Conservation (phyloP, 495 filamentous ascomycete species). For the Emericellopsis terricola region DNA sequence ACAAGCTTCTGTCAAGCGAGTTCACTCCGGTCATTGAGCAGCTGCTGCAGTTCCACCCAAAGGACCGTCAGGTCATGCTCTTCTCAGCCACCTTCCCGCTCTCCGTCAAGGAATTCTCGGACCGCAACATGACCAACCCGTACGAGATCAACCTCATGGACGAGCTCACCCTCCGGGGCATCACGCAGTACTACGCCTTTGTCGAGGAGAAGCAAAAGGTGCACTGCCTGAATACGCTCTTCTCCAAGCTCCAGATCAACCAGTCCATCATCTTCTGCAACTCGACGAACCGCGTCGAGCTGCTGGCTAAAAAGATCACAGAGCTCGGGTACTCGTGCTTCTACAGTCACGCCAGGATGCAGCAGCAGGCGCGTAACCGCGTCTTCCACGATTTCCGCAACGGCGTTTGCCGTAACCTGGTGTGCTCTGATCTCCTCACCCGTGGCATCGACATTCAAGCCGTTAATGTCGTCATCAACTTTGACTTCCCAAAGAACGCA, state of each 20-base stretch:
- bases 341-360: slow-evolving; percentile 97
- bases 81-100: slow-evolving; percentile 96
- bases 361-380: slow-evolving; percentile 90
- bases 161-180: slow-evolving; percentile 91
- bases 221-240: slow-evolving; percentile 95
- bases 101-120: slow-evolving; percentile 92
- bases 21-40: slow-evolving; percentile 97
- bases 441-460: slow-evolving; percentile 99
- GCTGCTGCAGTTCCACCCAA: slow-evolving; percentile 79
- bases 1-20: slow-evolving; percentile 89
- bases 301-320: slow-evolving; percentile 97
- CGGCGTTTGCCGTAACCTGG: slow-evolving; percentile 90
- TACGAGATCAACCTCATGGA: slow-evolving; percentile 99
- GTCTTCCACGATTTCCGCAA: slow-evolving; percentile 99
- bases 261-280: slow-evolving; percentile 99
- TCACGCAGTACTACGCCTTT: slow-evolving; percentile 98
- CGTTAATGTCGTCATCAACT: slow-evolving; percentile 99
- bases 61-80: slow-evolving; percentile 95
- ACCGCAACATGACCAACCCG: slow-evolving; percentile 88
- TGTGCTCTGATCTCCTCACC: slow-evolving; percentile 94
- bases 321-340: slow-evolving; percentile 98
- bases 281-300: slow-evolving; percentile 92
- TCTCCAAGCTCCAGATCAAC: slow-evolving; percentile 98
- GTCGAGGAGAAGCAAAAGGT: slow-evolving; percentile 99
- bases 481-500: slow-evolving; percentile 98